phyloP scores from a whole-genome alignment of 352 stramenopile genomes.

The Phytophthora lateralis region DNA sequence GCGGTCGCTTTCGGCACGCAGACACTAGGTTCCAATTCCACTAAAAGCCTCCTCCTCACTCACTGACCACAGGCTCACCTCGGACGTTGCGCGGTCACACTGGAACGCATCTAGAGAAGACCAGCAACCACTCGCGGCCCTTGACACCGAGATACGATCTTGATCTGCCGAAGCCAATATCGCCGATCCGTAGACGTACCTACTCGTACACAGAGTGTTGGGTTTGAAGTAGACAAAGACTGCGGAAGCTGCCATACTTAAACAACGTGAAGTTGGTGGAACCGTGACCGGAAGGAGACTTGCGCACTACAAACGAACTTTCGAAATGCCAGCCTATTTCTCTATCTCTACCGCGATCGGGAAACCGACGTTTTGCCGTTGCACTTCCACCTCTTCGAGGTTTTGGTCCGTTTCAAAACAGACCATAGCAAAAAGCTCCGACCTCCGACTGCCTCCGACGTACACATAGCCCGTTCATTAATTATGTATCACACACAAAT shows the following conservation, averaged over 20 bases:
- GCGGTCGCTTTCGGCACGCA: background rate
- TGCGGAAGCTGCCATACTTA: background rate
- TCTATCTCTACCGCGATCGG: conserved; percentile 20
- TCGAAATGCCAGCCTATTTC: conserved; percentile 1
- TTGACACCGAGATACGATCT: background rate
- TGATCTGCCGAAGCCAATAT: background rate
- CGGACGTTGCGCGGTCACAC: background rate
- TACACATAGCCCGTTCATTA: no score
- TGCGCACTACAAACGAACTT: background rate
- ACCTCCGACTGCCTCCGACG: no score
- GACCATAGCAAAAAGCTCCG: no score
- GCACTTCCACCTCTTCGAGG: conserved; percentile 1
- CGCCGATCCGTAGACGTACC: conserved; percentile 13
- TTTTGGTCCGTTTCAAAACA: background rate
- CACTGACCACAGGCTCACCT: conserved; percentile 1
- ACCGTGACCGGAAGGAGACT: background rate
- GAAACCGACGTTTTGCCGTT: conserved; percentile 21
- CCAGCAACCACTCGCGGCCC: conserved; percentile 6
- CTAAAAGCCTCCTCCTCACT: conserved; percentile 10
- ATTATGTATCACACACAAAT: no score
- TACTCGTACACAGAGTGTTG: background rate
- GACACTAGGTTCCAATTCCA: conserved; percentile 15
- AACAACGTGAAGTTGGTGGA: no score
- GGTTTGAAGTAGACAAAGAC: conserved; percentile 14
- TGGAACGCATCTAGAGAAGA: background rate